phyloP scores from a whole-genome alignment of 116 monocot species.

The Phalaenopsis hybrid region DNA sequence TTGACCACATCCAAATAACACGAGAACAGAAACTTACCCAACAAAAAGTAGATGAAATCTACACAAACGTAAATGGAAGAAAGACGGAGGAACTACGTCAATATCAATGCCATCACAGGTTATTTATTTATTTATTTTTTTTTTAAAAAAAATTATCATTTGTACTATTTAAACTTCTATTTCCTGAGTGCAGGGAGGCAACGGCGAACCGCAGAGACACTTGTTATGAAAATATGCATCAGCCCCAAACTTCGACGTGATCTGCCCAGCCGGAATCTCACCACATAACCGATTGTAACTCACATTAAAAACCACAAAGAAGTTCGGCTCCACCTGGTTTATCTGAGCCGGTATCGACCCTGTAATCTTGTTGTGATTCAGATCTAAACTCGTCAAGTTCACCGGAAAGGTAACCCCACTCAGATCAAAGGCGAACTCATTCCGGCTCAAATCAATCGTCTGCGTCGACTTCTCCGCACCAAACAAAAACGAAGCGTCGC shows the following conservation, averaged over 20 bases:
- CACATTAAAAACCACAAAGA: not conserved
- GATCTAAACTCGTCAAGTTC: not conserved
- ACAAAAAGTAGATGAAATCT: no score
- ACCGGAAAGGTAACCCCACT: not conserved
- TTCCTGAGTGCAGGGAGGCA: not conserved
- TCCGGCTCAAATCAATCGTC: constrained; percentile 11
- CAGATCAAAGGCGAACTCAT: constrained; percentile 13
- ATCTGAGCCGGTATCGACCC: constrained; percentile 17
- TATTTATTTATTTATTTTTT: no score
- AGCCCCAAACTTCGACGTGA: not conserved
- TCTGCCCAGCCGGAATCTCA: constrained; percentile 10
- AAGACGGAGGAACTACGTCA: no score
- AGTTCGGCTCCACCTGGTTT: not conserved
- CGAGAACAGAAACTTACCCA: no score
- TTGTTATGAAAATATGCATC: constrained; percentile 12
- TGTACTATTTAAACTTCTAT: no score
- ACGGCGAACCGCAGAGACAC: constrained; percentile 20
- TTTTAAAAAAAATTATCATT: no score
- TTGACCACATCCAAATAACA: no score
- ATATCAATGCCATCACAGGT: no score
- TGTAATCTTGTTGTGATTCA: constrained; percentile 10
- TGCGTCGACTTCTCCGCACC: not conserved
- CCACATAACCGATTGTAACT: constrained; percentile 20
- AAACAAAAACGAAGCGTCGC: constrained; percentile 16
- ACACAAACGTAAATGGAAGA: no score